Evolutionary conservation across 441 rosid genomes (phyloP).

Genomic region (Rhodomyrtus psidioides): DNA sequence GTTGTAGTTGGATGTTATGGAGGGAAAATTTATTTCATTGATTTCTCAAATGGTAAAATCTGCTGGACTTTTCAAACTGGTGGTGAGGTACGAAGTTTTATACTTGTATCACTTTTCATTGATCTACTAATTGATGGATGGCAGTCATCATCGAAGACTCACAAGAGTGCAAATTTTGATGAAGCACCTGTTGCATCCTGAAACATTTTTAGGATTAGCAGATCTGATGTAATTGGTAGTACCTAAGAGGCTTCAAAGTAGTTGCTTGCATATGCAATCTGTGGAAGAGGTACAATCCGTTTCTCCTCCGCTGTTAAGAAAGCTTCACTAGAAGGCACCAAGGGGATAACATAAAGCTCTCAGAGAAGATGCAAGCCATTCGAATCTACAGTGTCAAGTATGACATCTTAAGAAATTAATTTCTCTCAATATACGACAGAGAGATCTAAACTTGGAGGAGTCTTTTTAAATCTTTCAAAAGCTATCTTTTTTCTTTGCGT

Average conservation of each 20-base stretch:
- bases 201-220: not conserved
- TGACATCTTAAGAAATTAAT: not conserved
- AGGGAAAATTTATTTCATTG: constrained; percentile 77
- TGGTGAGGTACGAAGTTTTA: constrained; percentile 57
- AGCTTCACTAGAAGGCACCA: not conserved
- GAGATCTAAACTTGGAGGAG: not conserved
- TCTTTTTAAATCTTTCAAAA: not conserved
- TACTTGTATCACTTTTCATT: not conserved
- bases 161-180: not conserved
- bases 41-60: constrained; percentile 52
- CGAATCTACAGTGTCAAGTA: not conserved
- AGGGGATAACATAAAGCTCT: not conserved
- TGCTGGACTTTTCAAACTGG: constrained; percentile 80
- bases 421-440: not conserved
- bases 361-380: not conserved
- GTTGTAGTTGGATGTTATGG: constrained; percentile 88
- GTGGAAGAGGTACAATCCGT: not conserved
- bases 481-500: not conserved
- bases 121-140: not conserved
- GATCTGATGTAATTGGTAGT: not conserved
- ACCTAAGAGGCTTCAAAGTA: not conserved
- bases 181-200: not conserved
- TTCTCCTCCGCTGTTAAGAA: not conserved
- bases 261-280: not conserved
- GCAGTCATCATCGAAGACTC: not conserved